A percentile compares a stretch with the other conserved stretches of the same genome.
Conservation (phyloP, 2,329 filamentous ascomycete genomes). For the Ophiostoma quercus region DNA sequence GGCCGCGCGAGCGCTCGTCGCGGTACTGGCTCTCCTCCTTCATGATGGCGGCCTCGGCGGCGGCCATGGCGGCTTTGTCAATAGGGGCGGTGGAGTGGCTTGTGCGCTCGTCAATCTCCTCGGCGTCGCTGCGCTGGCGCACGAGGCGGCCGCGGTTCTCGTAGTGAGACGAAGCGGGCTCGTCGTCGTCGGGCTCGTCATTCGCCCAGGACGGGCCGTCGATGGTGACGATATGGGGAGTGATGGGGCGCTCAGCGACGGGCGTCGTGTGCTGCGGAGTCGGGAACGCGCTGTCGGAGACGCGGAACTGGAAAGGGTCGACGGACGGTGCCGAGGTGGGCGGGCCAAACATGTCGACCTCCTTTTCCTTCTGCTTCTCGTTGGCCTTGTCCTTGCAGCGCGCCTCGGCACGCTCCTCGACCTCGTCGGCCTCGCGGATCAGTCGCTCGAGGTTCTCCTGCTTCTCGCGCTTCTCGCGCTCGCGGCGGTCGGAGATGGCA, state of each 20-base stretch:
- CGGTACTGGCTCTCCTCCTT: constrained; percentile 36
- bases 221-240: constrained; percentile 30
- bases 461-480: constrained; percentile 19
- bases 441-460: constrained; percentile 17
- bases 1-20: constrained; percentile 26
- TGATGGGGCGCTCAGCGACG: constrained; percentile 38
- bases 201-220: constrained; percentile 27
- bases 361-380: constrained; percentile 2
- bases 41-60: constrained; percentile 42
- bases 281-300: constrained; percentile 48
- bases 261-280: constrained; percentile 39
- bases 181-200: constrained; percentile 27
- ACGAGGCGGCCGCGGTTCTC: constrained; percentile 40
- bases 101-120: constrained; percentile 42
- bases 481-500: constrained; percentile 8
- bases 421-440: constrained; percentile 7
- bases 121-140: constrained; percentile 45
- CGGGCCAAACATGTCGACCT: neutral
- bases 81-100: constrained; percentile 47
- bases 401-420: constrained; percentile 28
- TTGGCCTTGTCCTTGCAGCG: constrained; percentile 10
- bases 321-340: constrained; percentile 29
- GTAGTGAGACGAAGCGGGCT: neutral
- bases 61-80: constrained; percentile 42
- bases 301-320: constrained; percentile 57